phyloP scores from a whole-genome alignment of 2,329 filamentous ascomycete species.

The Neofusicoccum sp. region DNA sequence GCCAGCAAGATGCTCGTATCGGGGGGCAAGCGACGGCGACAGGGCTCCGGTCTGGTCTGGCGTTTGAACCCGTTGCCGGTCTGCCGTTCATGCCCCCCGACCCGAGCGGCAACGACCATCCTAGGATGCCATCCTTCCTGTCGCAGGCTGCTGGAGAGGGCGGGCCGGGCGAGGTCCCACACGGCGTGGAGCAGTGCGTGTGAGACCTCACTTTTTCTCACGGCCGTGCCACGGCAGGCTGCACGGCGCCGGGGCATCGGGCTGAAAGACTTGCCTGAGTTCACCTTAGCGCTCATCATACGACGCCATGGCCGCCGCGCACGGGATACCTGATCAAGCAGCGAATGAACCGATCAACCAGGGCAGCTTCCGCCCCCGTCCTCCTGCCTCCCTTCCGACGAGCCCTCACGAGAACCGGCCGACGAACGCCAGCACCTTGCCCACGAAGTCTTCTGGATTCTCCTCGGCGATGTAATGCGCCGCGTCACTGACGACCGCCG shows the following conservation, averaged over 20 bases:
- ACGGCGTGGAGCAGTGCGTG: neutral
- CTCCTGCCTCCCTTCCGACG: neutral
- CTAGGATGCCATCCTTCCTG: neutral
- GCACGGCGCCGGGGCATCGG: neutral
- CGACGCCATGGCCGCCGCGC: neutral
- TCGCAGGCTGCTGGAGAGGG: neutral
- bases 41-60: constrained; percentile 5
- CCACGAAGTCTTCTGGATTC: constrained; percentile 28
- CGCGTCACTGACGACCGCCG: constrained; percentile 27
- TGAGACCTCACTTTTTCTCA: neutral
- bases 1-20: constrained; percentile 15
- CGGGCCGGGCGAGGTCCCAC: too few species aligned
- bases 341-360: neutral
- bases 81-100: neutral
- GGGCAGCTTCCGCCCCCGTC: neutral
- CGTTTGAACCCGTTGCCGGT: constrained; percentile 3
- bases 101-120: neutral
- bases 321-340: constrained; percentile 1
- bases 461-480: constrained; percentile 34
- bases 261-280: neutral
- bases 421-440: constrained; percentile 28
- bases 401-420: constrained; percentile 20
- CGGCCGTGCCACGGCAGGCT: neutral
- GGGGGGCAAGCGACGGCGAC: constrained; percentile 11
- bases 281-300: neutral